Evolutionary conservation across 1,284 basidiomycete species (phyloP).

Genomic region (Amylostereum areolatum): DNA sequence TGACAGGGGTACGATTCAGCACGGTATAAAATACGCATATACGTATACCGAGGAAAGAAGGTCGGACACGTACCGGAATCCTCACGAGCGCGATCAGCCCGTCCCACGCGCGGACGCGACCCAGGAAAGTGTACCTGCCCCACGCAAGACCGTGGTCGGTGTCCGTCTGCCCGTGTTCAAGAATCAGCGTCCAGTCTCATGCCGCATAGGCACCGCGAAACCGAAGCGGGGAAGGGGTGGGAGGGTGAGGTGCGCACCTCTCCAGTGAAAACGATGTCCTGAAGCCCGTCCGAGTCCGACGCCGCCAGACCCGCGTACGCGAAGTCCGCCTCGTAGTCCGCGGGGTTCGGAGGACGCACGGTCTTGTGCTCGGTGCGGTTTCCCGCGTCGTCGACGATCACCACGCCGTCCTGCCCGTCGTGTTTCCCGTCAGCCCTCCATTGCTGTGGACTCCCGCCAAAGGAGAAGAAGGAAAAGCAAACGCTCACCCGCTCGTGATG

Average conservation of each 20-base stretch:
- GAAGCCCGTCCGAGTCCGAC: slow-evolving; percentile 29
- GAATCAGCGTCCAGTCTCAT: no score
- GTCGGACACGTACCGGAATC: no score
- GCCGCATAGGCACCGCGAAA: no score
- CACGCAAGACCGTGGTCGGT: slow-evolving; percentile 50
- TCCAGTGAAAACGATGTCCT: slow-evolving; percentile 55
- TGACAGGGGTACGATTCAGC: no score
- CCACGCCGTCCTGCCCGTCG: slow-evolving; percentile 13
- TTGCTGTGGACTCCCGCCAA: no score
- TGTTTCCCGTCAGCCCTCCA: no score
- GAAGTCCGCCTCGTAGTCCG: slow-evolving; percentile 14
- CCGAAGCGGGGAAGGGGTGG: no score
- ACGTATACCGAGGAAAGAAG: no score
- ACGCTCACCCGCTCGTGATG: no score
- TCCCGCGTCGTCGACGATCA: slow-evolving; percentile 10
- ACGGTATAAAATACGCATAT: no score
- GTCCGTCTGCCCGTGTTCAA: slow-evolving; percentile 50
- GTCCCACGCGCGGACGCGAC: slow-evolving; percentile 62
- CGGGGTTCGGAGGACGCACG: slow-evolving; percentile 29
- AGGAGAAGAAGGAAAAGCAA: no score
- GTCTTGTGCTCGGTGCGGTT: slow-evolving; percentile 15
- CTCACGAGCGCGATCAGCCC: slow-evolving; percentile 61
- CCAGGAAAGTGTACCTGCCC: slow-evolving; percentile 54
- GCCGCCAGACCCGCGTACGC: no score
- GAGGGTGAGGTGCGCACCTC: slow-evolving; percentile 26